Conservation (phyloP, 2,329 filamentous ascomycete species). For the Cryphonectria naterciae region DNA sequence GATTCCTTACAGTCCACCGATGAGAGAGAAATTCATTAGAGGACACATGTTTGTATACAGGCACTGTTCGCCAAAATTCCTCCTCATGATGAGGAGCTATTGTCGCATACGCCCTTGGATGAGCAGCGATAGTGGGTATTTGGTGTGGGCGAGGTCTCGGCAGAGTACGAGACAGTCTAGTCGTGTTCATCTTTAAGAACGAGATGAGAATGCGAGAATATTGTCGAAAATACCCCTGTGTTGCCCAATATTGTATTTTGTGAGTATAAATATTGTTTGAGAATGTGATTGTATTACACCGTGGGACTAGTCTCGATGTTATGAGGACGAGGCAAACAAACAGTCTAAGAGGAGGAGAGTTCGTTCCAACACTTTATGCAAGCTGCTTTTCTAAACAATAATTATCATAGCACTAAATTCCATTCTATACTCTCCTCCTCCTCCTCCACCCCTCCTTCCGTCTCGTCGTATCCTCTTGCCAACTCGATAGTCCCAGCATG, state of each 20-base stretch:
- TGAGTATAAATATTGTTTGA: not conserved
- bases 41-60: slow-evolving; percentile 53
- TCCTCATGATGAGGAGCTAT: slow-evolving; percentile 29
- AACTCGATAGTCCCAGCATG: not conserved
- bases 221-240: not conserved
- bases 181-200: not conserved
- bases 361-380: not conserved
- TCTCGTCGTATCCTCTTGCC: not conserved
- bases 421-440: not conserved
- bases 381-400: not conserved
- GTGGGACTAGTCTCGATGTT: not conserved
- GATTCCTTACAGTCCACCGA: slow-evolving; percentile 53
- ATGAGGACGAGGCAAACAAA: not conserved
- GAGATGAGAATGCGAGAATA: not conserved
- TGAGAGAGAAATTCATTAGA: slow-evolving; percentile 56
- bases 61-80: slow-evolving; percentile 56
- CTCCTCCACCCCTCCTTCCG: too few species aligned
- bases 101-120: not conserved
- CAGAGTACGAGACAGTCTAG: not conserved
- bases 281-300: not conserved
- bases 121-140: not conserved
- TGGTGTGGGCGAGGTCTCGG: not conserved
- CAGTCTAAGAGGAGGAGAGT: not conserved
- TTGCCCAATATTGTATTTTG: not conserved
- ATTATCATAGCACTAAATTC: not conserved